Conservation (phyloP, 495 filamentous ascomycete genomes). For the Neurospora sp. region DNA sequence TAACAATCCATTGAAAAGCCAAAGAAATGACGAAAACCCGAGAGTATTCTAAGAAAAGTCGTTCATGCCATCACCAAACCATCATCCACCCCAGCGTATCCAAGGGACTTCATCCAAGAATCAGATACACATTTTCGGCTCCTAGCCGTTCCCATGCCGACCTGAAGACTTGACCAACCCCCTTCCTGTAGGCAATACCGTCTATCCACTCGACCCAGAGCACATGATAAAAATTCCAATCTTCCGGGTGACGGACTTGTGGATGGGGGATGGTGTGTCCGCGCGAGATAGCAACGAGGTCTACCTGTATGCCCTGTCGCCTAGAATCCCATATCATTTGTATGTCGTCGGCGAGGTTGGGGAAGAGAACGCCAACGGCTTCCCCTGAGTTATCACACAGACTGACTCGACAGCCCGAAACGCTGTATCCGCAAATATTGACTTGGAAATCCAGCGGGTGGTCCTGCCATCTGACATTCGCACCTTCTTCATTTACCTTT, state of each 20-base stretch:
- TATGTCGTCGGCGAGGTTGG: not conserved
- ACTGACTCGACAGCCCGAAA: not conserved
- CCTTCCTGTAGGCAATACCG: not conserved
- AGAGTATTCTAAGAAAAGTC: not conserved
- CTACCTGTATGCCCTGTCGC: rapidly evolving
- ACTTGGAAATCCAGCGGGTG: not conserved
- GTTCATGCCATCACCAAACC: not conserved
- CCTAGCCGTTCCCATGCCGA: not conserved
- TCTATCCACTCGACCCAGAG: not conserved
- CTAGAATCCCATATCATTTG: not conserved
- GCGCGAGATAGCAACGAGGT: not conserved
- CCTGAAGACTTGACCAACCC: not conserved
- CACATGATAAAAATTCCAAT: not conserved
- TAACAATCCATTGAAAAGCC: not conserved
- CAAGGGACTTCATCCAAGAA: not conserved
- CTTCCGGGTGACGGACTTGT: not conserved
- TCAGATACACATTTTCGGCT: not conserved
- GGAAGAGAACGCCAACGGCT: not conserved
- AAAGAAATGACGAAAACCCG: not conserved
- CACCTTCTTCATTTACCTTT: too few relatives aligned
- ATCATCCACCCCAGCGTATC: not conserved
- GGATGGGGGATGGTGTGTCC: not conserved
- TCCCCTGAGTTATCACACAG: not conserved
- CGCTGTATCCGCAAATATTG: not conserved
- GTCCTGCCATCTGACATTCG: too few relatives aligned